These are phyloP conservation scores for Beauveria scarabaeidicola DNA, from an alignment of 2,329 filamentous ascomycete genomes.

Conservation along the genomic window DNA sequence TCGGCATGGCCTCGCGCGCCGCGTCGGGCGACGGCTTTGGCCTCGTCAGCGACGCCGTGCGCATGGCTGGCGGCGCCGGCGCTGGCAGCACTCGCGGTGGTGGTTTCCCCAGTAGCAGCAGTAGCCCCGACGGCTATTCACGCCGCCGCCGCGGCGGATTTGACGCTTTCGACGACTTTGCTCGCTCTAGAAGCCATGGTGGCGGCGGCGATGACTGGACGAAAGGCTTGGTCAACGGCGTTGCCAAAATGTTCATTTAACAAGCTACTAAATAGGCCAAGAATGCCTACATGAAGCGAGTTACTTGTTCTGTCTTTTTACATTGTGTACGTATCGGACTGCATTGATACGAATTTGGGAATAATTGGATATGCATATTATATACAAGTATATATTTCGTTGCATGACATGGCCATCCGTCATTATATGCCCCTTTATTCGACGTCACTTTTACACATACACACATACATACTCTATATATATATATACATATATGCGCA, in stretches of 20 bases:
- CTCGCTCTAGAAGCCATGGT: constrained; percentile 13
- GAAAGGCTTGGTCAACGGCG: constrained; percentile 24
- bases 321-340: not conserved
- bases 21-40: constrained; percentile 39
- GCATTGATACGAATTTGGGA: not conserved
- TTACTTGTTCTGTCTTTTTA: not conserved
- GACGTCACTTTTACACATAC: not conserved
- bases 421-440: not conserved
- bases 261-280: not conserved
- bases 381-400: not conserved
- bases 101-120: constrained; percentile 19
- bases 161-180: constrained; percentile 24
- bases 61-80: constrained; percentile 37
- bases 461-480: not conserved
- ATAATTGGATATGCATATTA: not conserved
- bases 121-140: constrained; percentile 1
- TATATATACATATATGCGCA: not conserved
- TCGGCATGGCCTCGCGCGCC: constrained; percentile 44
- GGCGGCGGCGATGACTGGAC: constrained; percentile 22
- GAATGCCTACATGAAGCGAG: not conserved
- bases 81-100: constrained; percentile 11
- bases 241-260: constrained; percentile 37
- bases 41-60: constrained; percentile 46
- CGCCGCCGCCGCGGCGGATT: constrained; percentile 3
- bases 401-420: not conserved